Evolutionary conservation across 441 rosid species (phyloP).

Genomic region (Adansonia gregorii): DNA sequence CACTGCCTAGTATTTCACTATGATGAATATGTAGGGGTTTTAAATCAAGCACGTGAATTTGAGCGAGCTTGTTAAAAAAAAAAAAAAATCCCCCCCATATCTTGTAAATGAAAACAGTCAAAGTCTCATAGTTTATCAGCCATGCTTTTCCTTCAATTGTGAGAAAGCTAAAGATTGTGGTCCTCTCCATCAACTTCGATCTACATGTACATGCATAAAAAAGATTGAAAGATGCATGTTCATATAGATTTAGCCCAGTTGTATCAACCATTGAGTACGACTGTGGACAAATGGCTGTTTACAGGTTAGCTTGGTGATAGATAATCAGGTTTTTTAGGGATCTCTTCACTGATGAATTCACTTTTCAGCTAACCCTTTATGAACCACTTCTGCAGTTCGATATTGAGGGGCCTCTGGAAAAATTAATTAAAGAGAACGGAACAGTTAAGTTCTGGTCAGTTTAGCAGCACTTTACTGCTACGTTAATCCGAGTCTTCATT

Average conservation of each 20-base stretch:
- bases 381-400: not conserved
- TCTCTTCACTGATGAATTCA: not conserved
- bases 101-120: conserved; percentile 15
- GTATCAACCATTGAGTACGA: too few species aligned
- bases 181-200: conserved; percentile 4
- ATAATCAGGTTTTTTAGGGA: not conserved
- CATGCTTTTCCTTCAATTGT: not conserved
- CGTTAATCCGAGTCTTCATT: too few species aligned
- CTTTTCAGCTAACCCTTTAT: not conserved
- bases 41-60: not conserved
- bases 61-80: too few species aligned
- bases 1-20: not conserved
- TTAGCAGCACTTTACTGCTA: not conserved
- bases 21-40: not conserved
- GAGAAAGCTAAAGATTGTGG: conserved; percentile 22
- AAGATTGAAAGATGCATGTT: not conserved
- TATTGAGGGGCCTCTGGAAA: not conserved
- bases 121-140: conserved; percentile 1
- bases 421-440: not conserved
- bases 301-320: not conserved
- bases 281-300: not conserved
- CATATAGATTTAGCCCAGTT: not conserved
- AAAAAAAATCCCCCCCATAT: too few species aligned
- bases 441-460: not conserved
- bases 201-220: not conserved